phyloP scores from a whole-genome alignment of 169 alveolate genomes.

The Plasmodium gonderi region DNA sequence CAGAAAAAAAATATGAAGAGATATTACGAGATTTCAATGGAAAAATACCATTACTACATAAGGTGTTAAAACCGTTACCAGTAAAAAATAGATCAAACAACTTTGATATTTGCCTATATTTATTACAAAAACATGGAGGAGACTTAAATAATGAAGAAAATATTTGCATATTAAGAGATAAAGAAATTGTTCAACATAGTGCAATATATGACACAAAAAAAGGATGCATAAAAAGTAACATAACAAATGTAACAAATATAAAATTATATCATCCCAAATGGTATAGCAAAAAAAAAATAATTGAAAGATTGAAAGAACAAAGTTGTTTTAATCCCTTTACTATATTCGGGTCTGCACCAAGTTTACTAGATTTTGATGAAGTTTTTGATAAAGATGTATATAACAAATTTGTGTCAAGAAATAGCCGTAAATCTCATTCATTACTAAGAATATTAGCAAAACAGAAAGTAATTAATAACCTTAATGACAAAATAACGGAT shows the following conservation, averaged over 20 bases:
- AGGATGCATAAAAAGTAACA: conserved; percentile 66
- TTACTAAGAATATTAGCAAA: conserved; percentile 72
- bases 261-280: conserved; percentile 80
- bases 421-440: conserved; percentile 76
- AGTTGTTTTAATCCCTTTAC: conserved; percentile 88
- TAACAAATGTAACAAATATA: conserved; percentile 76
- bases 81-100: conserved; percentile 69
- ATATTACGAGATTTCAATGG: conserved; percentile 72
- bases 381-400: conserved; percentile 82
- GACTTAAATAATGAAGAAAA: conserved; percentile 76
- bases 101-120: conserved; percentile 74
- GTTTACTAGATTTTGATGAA: conserved; percentile 82
- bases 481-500: conserved; percentile 71
- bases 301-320: conserved; percentile 80
- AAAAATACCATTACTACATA: conserved; percentile 75
- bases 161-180: conserved; percentile 77
- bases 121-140: conserved; percentile 78
- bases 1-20: conserved; percentile 74
- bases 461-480: conserved; percentile 48
- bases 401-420: conserved; percentile 75
- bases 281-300: conserved; percentile 79
- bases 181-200: conserved; percentile 77
- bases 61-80: conserved; percentile 69
- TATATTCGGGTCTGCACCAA: conserved; percentile 88
- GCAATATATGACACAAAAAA: conserved; percentile 70